Evolutionary conservation across 306 rosid genomes (phyloP).

Genomic region (Sicyos baderoa): DNA sequence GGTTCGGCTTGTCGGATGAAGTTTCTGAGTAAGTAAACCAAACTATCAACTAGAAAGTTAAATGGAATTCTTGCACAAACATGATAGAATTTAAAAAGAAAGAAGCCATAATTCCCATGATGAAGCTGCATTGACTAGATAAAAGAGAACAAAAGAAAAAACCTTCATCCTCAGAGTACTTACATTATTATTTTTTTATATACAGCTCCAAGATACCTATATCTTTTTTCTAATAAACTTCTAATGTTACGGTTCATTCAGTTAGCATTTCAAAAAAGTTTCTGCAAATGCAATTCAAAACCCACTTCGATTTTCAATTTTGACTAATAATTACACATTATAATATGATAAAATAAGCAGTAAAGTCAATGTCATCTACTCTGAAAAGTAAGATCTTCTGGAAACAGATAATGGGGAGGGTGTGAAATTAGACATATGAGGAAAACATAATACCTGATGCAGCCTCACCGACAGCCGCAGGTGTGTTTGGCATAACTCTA

Average conservation of each 20-base stretch:
- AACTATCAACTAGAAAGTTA: neutral
- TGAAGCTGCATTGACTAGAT: conserved; percentile 4
- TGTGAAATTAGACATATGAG: neutral
- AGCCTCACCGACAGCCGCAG: conserved; percentile 70
- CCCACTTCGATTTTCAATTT: neutral
- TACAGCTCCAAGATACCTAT: neutral
- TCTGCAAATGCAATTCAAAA: neutral
- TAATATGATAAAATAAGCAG: neutral
- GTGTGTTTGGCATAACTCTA: conserved; percentile 75
- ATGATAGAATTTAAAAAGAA: neutral
- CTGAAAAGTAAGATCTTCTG: neutral
- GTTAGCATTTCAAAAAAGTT: conserved; percentile 5
- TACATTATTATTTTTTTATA: neutral
- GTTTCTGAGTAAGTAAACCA: neutral
- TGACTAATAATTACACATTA: neutral
- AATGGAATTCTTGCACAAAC: neutral
- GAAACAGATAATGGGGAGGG: neutral
- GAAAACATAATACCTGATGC: conserved; percentile 55
- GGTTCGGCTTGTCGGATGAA: neutral
- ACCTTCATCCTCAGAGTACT: neutral
- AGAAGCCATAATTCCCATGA: neutral
- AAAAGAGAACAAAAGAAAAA: neutral
- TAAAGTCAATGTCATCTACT: neutral
- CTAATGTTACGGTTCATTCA: neutral
- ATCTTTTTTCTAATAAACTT: neutral